Evolutionary conservation across 2,329 filamentous ascomycete species (phyloP).

Genomic region (Gliomastix tumulicola): DNA sequence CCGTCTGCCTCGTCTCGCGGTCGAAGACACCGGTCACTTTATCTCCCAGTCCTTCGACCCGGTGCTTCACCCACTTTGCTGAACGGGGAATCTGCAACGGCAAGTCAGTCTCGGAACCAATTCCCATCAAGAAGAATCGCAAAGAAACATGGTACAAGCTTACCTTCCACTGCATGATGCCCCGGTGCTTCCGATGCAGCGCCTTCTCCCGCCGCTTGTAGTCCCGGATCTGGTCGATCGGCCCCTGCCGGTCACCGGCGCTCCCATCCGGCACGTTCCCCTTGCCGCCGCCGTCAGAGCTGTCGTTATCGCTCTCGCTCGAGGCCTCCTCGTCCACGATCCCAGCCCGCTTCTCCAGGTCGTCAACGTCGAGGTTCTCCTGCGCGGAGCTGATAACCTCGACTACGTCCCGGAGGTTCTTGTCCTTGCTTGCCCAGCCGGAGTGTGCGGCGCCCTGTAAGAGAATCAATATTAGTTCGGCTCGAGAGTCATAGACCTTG

Average conservation of each 20-base stretch:
- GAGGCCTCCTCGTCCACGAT: constrained; percentile 22
- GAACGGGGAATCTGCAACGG: constrained; percentile 29
- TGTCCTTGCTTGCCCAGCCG: constrained; percentile 22
- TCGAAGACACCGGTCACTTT: constrained; percentile 51
- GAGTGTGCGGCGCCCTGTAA: constrained; percentile 27
- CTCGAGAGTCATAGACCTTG: background rate
- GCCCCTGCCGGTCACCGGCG: constrained; percentile 31
- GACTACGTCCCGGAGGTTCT: constrained; percentile 25
- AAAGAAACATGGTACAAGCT: constrained; percentile 5
- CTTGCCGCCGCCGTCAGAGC: constrained; percentile 24
- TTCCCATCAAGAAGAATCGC: no score
- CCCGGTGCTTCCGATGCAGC: constrained; percentile 58
- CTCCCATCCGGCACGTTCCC: constrained; percentile 31
- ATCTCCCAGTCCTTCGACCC: constrained; percentile 49
- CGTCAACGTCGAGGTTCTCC: constrained; percentile 21
- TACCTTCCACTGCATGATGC: constrained; percentile 65
- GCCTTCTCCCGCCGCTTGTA: constrained; percentile 53
- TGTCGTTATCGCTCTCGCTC: constrained; percentile 18
- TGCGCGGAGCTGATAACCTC: constrained; percentile 40
- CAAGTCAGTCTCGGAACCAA: background rate
- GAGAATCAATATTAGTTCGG: background rate
- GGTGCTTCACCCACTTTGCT: constrained; percentile 44
- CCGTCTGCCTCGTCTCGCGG: constrained; percentile 49
- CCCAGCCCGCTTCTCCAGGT: constrained; percentile 24
- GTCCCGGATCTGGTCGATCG: constrained; percentile 46